Evolutionary conservation across 2,329 filamentous ascomycete species (phyloP), one percentile per base, ranked within the genome.

Genomic region (Pseudogymnoascus sp.): DNA sequence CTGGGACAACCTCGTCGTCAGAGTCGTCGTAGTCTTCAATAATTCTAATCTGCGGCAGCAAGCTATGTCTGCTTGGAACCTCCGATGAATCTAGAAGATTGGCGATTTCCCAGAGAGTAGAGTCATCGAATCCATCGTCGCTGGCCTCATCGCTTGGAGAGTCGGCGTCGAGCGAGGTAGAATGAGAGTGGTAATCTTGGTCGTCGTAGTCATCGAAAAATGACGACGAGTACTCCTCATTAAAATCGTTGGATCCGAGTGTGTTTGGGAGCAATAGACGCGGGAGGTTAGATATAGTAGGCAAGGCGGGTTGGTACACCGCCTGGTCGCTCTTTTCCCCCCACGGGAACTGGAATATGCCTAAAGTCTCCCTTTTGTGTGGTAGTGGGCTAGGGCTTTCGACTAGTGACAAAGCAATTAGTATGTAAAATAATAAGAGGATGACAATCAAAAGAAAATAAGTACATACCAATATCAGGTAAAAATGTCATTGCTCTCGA

Each of bases 341-440:
- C 83, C 84, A 87, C 2, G 85, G 83, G 67, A 87, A 87, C 68
- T 85, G 82, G 75, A 86, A 88, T 68, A 87, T 82, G 4, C 84
- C 85, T 16, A 87, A 77, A 10, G 83, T 86, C 11, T 79, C 83
- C 44, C 80, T 77, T 72, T 82, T 83, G 70, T 85, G 76, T 4
- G 80, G 79, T 4, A 87, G 75, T 37, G 84, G 84, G 69, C 82
- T 75, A 3, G 85, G 85, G 66, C 79, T 85, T 70, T 87, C 85
- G 35, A 85, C 71, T 74, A 64, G 4, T 28, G 35, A n/a, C 44
- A 33, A 56, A 33, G 25, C 28, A 11, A 61, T 68, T 66, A 67
- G 66, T 38, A 47, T 35, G n/a, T 56, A 62, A 62, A 37, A 62
- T 47, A 63, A 50, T 21, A n/a, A 28, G 12, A 5, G 7, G 1